These are phyloP conservation scores for Areca catechu DNA, from an alignment of 176 grass and related monocot genomes.

Conservation along the genomic window DNA sequence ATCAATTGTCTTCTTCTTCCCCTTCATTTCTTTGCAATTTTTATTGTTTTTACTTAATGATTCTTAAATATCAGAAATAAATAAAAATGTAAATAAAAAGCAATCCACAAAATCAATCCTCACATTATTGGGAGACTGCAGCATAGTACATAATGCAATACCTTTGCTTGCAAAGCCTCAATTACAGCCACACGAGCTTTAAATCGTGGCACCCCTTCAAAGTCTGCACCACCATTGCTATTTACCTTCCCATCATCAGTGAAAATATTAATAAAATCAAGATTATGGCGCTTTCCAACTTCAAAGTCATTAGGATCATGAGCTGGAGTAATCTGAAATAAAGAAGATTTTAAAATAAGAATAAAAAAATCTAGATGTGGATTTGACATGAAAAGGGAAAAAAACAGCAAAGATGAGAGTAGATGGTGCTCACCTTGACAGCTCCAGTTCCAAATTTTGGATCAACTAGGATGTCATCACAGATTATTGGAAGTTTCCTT, in stretches of 20 bases:
- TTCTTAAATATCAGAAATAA: no score
- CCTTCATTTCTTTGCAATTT: no score
- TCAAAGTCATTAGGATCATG: constrained; percentile 96
- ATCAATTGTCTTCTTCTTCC: no score
- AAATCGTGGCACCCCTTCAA: constrained; percentile 83
- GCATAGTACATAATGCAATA: constrained; percentile 15
- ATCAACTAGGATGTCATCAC: constrained; percentile 75
- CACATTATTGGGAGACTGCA: no score
- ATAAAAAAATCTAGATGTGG: neutral
- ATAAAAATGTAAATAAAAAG: no score
- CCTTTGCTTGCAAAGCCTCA: constrained; percentile 56
- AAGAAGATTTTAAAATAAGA: neutral
- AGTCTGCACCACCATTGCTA: constrained; percentile 56
- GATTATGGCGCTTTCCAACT: constrained; percentile 80
- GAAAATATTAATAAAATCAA: constrained; percentile 82
- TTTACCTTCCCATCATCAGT: constrained; percentile 89
- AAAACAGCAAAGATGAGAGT: constrained; percentile 11
- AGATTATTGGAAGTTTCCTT: constrained; percentile 61
- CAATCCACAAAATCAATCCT: no score
- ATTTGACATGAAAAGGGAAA: constrained; percentile 7
- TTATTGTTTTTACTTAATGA: no score
- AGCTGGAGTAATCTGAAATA: constrained; percentile 72
- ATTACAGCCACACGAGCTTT: constrained; percentile 52
- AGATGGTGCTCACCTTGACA: constrained; percentile 56
- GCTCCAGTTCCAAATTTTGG: constrained; percentile 75